phyloP scores from a whole-genome alignment of 148 eudicot genomes.

The Chenopodium album region DNA sequence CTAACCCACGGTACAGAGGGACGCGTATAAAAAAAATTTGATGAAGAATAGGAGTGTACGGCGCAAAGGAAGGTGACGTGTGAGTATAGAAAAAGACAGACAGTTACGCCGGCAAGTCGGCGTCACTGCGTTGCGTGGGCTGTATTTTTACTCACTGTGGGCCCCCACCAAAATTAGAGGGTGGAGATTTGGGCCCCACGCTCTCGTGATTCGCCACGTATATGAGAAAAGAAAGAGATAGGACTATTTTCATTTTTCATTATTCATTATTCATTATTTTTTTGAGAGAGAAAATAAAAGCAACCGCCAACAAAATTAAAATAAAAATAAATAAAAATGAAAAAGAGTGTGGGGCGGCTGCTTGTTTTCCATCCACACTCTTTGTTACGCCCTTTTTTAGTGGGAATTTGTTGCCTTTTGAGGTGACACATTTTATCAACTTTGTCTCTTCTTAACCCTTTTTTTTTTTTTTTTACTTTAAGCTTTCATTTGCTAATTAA shows the following conservation, averaged over 20 bases:
- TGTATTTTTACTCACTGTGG: not conserved
- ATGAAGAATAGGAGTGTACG: not conserved
- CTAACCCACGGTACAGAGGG: too few relatives aligned
- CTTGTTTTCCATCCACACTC: not conserved
- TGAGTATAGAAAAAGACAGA: slow-evolving; percentile 19
- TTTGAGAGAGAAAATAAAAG: not conserved
- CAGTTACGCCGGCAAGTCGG: slow-evolving; percentile 29
- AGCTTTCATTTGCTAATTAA: not conserved
- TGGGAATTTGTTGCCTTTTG: slow-evolving; percentile 31
- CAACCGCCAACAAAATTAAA: not conserved
- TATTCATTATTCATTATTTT: too few relatives aligned
- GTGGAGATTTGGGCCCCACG: too few relatives aligned
- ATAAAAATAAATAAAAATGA: not conserved
- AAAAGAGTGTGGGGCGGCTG: slow-evolving; percentile 19
- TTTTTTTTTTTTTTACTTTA: too few relatives aligned
- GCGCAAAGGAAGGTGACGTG: slow-evolving; percentile 16
- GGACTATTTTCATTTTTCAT: too few relatives aligned
- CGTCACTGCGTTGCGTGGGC: slow-evolving; percentile 13
- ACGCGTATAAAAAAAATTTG: too few relatives aligned
- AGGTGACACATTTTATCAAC: slow-evolving; percentile 21
- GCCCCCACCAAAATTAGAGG: not conserved
- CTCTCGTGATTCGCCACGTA: slow-evolving; percentile 24
- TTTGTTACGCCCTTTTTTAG: not conserved
- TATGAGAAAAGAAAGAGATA: not conserved
- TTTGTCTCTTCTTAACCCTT: not conserved